Evolutionary conservation across 1,284 basidiomycete species (phyloP).

Genomic region (Tremellales sp.): DNA sequence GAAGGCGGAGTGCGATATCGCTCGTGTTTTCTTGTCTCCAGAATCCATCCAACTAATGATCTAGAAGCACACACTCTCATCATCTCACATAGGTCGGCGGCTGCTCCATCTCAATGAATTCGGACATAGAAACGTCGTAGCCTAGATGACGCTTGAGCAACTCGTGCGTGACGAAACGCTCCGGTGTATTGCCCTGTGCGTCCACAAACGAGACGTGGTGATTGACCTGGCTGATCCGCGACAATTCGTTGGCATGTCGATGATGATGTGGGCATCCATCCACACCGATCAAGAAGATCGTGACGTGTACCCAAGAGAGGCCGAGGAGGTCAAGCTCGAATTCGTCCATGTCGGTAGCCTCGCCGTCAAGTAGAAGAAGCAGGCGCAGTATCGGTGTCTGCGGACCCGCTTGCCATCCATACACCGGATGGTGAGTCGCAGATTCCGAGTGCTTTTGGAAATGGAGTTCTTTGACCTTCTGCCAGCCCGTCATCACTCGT

Average conservation of each 20-base stretch:
- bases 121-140: constrained; percentile 11
- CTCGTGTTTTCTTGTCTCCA: no score
- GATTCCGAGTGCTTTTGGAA: constrained; percentile 22
- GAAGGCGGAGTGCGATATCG: no score
- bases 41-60: no score
- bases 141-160: constrained; percentile 18
- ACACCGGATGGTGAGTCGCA: constrained; percentile 20
- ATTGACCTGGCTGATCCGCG: constrained; percentile 20
- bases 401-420: constrained; percentile 24
- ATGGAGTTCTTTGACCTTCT: constrained; percentile 23
- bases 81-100: constrained; percentile 14
- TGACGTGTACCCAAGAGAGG: constrained; percentile 20
- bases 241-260: constrained; percentile 23
- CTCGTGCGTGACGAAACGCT: constrained; percentile 25
- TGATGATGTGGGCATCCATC: constrained; percentile 26
- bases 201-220: constrained; percentile 25
- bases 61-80: no score
- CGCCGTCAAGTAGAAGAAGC: constrained; percentile 21
- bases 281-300: constrained; percentile 23
- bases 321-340: constrained; percentile 25
- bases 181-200: constrained; percentile 23
- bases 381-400: constrained; percentile 20
- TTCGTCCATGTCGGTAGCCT: constrained; percentile 24
- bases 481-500: constrained; percentile 26
- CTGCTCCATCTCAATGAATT: constrained; percentile 12